Conservation (phyloP, 352 stramenopile species). For the Blastocystis sp. region DNA sequence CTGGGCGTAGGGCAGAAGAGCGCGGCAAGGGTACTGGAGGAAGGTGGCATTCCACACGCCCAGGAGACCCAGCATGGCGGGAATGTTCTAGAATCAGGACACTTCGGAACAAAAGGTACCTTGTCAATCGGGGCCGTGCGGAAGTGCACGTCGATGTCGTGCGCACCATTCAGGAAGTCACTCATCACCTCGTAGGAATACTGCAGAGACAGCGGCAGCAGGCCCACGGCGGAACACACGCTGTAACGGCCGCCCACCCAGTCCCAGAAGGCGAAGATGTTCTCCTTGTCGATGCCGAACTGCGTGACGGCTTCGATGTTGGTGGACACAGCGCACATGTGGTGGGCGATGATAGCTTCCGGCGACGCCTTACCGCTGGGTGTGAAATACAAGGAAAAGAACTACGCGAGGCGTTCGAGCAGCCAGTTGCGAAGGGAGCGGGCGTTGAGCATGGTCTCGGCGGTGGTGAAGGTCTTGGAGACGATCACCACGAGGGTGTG, state of each 20-base stretch:
- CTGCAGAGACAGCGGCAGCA: slow-evolving; percentile 90
- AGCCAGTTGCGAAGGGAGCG: slow-evolving; percentile 91
- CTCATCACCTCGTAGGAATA: slow-evolving; percentile 88
- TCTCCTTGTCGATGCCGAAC: slow-evolving; percentile 89
- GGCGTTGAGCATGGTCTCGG: slow-evolving; percentile 98
- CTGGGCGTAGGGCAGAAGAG: slow-evolving; percentile 82
- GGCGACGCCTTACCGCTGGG: slow-evolving; percentile 70
- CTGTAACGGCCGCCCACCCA: slow-evolving; percentile 95
- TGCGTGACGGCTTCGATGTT: slow-evolving; percentile 79
- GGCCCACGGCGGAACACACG: slow-evolving; percentile 91
- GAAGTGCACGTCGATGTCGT: slow-evolving; percentile 95
- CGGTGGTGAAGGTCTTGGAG: slow-evolving; percentile 96
- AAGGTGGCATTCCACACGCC: slow-evolving; percentile 98
- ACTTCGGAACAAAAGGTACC: slow-evolving; percentile 44
- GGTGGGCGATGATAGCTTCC: slow-evolving; percentile 74
- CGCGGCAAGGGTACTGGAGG: slow-evolving; percentile 83
- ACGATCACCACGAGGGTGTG: slow-evolving; percentile 92
- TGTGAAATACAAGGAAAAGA: slow-evolving; percentile 73
- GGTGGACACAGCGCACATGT: slow-evolving; percentile 77
- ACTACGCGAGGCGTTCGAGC: slow-evolving; percentile 75
- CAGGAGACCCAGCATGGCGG: slow-evolving; percentile 91
- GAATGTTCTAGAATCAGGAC: slow-evolving; percentile 88
- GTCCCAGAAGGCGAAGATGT: slow-evolving; percentile 98
- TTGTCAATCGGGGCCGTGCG: slow-evolving; percentile 78
- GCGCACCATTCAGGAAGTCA: slow-evolving; percentile 89